phyloP scores from a whole-genome alignment of 2,329 filamentous ascomycete species.

The Talaromyces amestolkiae region DNA sequence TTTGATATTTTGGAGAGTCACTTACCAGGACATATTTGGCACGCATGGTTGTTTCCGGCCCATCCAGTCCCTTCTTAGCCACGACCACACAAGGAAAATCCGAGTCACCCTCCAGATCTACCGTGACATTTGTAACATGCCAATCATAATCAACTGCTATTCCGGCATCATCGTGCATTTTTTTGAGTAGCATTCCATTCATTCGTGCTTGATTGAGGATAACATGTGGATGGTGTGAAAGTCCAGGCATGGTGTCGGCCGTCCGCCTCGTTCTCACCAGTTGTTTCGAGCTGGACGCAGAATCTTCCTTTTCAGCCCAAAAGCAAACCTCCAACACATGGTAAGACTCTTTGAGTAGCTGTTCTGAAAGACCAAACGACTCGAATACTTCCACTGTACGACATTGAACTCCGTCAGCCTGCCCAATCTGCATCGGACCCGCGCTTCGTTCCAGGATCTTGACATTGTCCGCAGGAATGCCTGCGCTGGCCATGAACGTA shows the following conservation, averaged over 20 bases:
- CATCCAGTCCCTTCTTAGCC: slow-evolving; percentile 41
- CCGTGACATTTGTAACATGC: slow-evolving; percentile 34
- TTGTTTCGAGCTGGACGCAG: slow-evolving; percentile 26
- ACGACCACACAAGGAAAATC: slow-evolving; percentile 48
- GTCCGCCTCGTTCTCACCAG: slow-evolving; percentile 49
- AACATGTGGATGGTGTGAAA: slow-evolving; percentile 56
- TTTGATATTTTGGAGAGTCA: slow-evolving; percentile 4
- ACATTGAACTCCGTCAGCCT: slow-evolving; percentile 58
- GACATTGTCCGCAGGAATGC: slow-evolving; percentile 8
- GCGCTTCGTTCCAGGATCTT: slow-evolving; percentile 42
- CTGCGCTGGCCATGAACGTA: slow-evolving; percentile 38
- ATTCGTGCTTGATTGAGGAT: slow-evolving; percentile 58
- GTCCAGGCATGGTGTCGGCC: slow-evolving; percentile 54
- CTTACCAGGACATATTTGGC: slow-evolving; percentile 55
- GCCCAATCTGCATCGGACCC: slow-evolving; percentile 50
- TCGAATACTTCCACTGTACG: slow-evolving; percentile 59
- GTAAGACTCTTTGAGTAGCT: slow-evolving; percentile 48
- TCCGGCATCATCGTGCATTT: slow-evolving; percentile 46
- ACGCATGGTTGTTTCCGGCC: slow-evolving; percentile 35
- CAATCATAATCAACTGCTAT: slow-evolving; percentile 56
- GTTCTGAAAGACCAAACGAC: slow-evolving; percentile 62
- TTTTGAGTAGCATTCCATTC: slow-evolving; percentile 54
- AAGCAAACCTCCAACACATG: slow-evolving; percentile 16
- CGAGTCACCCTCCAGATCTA: slow-evolving; percentile 33
- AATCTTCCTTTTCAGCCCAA: slow-evolving; percentile 16